Base-by-base conservation (phyloP, 257 asterid species). In the Ballota nigra region DNA sequence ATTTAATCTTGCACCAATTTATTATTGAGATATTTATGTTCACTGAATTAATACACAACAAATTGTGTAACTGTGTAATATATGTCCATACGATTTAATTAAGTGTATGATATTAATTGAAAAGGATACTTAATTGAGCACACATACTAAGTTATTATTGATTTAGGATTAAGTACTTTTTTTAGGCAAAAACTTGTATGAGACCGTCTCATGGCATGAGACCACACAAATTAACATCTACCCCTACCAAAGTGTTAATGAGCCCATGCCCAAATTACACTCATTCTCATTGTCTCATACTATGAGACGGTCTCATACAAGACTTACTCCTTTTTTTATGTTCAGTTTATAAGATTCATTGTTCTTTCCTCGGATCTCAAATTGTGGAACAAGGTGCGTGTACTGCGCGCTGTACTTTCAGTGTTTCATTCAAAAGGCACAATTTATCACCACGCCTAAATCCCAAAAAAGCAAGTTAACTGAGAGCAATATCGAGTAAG, bases 31-130 rank as follows among this genome's bases (percentile, higher is more conserved):
- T 24, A 8, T 45, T n/a, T 78, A 13, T 56, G 74, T 82, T 65
- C 86, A 82, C 75, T 70, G 86, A 66, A 79, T 26, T 26, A 26
- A 26, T 79, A 68, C 59, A 26, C 15, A 56, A 22, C 78, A 66
- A n/a, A 59, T 12, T 57, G 26, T 47, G 68, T 75, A 23, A 20
- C n/a, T n/a, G n/a, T n/a, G n/a, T n/a, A n/a, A n/a, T 6, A 56
- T 26, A 18, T 62, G 59, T 74, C 53, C 15, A 3, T 45, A 19
- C 55, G 3, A 47, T n/a, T 16, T 47, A n/a, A 47, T 4, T 16
- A 47, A n/a, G n/a, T n/a, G 7, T 31, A n/a, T n/a, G 22, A 47
- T 41, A 47, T 36, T 75, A 43, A 74, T 69, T 18, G 47, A 24
- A 20, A n/a, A 53, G 24, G 59, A 20, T 47, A 19, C 19, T 18